Conservation (phyloP, 306 rosid genomes). For the Vigna unguiculata region DNA sequence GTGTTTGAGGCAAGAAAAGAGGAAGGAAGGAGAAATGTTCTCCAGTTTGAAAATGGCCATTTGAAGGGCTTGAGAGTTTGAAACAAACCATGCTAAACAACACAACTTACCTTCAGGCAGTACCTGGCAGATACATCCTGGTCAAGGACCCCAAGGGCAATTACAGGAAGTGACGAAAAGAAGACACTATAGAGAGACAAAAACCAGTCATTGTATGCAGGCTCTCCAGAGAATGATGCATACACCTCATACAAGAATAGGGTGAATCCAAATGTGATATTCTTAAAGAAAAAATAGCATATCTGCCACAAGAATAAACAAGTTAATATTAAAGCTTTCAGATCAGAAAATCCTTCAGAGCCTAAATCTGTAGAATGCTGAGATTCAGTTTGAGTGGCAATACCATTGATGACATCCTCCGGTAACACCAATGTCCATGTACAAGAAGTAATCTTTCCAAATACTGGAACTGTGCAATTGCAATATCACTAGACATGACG, state of each 20-base stretch:
- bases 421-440: conserved; percentile 97
- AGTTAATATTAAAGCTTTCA: conserved; percentile 31
- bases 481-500: conserved; percentile 94
- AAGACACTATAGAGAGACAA: conserved; percentile 78
- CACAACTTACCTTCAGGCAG: conserved; percentile 71
- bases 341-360: conserved; percentile 9
- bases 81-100: conserved; percentile 3
- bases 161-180: conserved; percentile 86
- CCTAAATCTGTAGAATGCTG: conserved; percentile 16
- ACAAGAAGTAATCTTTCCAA: conserved; percentile 89
- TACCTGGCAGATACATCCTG: conserved; percentile 90
- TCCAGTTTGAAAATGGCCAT: not conserved
- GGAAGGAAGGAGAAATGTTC: not conserved
- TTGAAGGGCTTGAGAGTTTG: not conserved
- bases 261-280: conserved; percentile 83
- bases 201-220: conserved; percentile 93
- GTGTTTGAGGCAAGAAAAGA: not conserved
- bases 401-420: conserved; percentile 91
- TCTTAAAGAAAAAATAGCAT: conserved; percentile 95
- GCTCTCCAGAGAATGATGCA: conserved; percentile 81
- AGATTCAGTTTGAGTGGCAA: conserved; percentile 32
- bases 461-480: conserved; percentile 87
- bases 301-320: conserved; percentile 64
- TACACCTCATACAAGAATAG: conserved; percentile 75
- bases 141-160: conserved; percentile 86